A percentile compares a stretch with the other conserved stretches of the same genome.
Conservation (phyloP, 371 early-diverging fungal species). For the Mortierella sp. region DNA sequence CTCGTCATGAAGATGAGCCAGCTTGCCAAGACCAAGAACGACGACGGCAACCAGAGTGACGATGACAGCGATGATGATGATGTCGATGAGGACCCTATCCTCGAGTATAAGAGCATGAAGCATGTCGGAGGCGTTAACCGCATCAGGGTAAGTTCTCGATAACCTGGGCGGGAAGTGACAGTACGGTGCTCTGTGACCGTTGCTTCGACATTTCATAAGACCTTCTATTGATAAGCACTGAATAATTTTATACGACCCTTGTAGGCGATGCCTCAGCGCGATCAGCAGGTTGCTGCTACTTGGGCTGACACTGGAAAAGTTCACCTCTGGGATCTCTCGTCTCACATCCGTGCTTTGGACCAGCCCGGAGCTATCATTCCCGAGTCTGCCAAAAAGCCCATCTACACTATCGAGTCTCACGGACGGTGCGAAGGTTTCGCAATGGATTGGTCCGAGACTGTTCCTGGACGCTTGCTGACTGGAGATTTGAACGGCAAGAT, state of each 20-base stretch:
- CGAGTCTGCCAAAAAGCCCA: slow-evolving; percentile 75
- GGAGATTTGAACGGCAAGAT: slow-evolving; percentile 90
- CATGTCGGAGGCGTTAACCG: slow-evolving; percentile 96
- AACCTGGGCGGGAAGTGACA: neutral
- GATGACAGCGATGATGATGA: slow-evolving; percentile 85
- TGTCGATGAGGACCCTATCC: slow-evolving; percentile 93
- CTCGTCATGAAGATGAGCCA: slow-evolving; percentile 95
- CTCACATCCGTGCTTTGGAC: slow-evolving; percentile 82
- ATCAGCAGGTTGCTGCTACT: slow-evolving; percentile 83
- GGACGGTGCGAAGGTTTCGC: slow-evolving; percentile 92
- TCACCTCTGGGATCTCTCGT: slow-evolving; percentile 88
- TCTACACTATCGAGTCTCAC: slow-evolving; percentile 85
- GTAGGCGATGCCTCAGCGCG: slow-evolving; percentile 72
- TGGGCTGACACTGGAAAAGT: slow-evolving; percentile 97
- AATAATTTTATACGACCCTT: neutral
- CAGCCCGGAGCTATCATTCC: slow-evolving; percentile 80
- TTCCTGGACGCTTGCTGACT: slow-evolving; percentile 83
- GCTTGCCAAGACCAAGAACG: slow-evolving; percentile 91
- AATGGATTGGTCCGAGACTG: slow-evolving; percentile 91
- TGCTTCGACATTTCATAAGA: neutral
- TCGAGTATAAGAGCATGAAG: slow-evolving; percentile 85
- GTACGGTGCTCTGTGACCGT: neutral
- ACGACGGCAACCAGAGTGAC: slow-evolving; percentile 77
- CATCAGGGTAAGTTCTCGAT: slow-evolving; percentile 68
- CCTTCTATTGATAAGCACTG: neutral